Evolutionary conservation across 176 grass and related monocot species (phyloP), one percentile per base, ranked within the genome.

Genomic region (Oryza brachyantha): DNA sequence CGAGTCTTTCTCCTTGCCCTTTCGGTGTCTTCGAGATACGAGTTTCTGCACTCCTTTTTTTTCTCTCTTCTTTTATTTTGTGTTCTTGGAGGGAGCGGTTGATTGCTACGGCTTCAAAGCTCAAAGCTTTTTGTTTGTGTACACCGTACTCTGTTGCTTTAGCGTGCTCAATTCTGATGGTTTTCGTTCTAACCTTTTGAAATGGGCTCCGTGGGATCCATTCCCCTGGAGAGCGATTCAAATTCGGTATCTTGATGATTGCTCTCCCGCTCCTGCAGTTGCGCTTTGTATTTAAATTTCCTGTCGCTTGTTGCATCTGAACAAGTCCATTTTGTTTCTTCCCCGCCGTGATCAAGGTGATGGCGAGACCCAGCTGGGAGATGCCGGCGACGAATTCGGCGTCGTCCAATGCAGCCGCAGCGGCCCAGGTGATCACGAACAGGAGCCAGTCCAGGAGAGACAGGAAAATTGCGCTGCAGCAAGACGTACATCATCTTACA

Each of bases 381-480:
- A 80, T 68, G 36, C 86, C 29, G 35, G 60, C 17, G 16, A 80
- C 79, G 79, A 87, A 83, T n/a, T n/a, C n/a, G 34, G 43, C 78
- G 1, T 58, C 79, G n/a, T 24, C 68, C 36, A 65, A 61, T 2
- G 40, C 42, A 24, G 70, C 61, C 13, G 13, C 58, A 24, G 70
- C 61, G 17, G 13, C 58, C 27, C 81, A 60, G 28, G 29, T 55
- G 60, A 27, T 65, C 27, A 91, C 29, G 71, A 70, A 52, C 61
- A 77, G 84, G 74, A 70, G 24, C 16, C 94, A 93, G 10, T 71
- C 86, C 8, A 80, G 86, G 82, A 84, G 86, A 71, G 88, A 93
- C 4, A 85, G 79, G 75, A 97, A 90, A 65, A 91, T 97, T 16
- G 88, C 86, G 17, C 86, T 97, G 59, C 91, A 97, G 83, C 86